Base-by-base conservation (phyloP, 306 rosid genomes). In the Vigna trinervia region DNA sequence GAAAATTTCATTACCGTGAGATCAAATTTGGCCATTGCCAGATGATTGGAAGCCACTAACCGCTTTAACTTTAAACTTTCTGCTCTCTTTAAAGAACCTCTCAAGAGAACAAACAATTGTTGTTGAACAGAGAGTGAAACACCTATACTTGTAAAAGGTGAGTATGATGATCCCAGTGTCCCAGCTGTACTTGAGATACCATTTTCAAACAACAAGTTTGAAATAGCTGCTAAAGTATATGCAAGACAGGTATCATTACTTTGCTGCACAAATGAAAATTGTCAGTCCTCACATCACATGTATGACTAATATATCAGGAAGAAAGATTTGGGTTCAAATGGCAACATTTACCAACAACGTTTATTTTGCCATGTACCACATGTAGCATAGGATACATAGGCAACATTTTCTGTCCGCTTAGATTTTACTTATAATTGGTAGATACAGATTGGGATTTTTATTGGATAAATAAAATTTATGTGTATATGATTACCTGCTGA, bases 171-270 rank as follows among this genome's bases (percentile, higher is more conserved):
- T 69, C 98, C 97, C 56, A 92, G 86, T 74, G 91, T 87, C 81
- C 94, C 90, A 77, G 90, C 85, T 48, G 98, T 89, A 80, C 95
- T 88, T 79, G 97, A 92, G 88, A 92, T 82, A 57, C 98, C 96
- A 87, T 89, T 89, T 90, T 94, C 98, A 45, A 90, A 94, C 90
- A 94, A 85, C 89, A 94, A 87, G 82, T 92, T 92, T 76, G 96
- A 91, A 83, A 94, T 92, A 68, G 95, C 97, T 28, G 97, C 92
- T 88, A 92, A 84, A 17, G 97, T 94, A 86, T 90, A 94, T 39
- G 98, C 96, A 68, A 94, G 97, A 75, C 97, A 89, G 51, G 87
- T 88, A 75, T 94, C 98, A n/a, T 94, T 94, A 75, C 91, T 94
- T 88, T 90, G 93, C 98, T 94, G 98, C 89, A 88, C 62, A 80